Evolutionary conservation across 2,329 filamentous ascomycete genomes (phyloP).

Genomic region (Penicillium aurantiogriseum): DNA sequence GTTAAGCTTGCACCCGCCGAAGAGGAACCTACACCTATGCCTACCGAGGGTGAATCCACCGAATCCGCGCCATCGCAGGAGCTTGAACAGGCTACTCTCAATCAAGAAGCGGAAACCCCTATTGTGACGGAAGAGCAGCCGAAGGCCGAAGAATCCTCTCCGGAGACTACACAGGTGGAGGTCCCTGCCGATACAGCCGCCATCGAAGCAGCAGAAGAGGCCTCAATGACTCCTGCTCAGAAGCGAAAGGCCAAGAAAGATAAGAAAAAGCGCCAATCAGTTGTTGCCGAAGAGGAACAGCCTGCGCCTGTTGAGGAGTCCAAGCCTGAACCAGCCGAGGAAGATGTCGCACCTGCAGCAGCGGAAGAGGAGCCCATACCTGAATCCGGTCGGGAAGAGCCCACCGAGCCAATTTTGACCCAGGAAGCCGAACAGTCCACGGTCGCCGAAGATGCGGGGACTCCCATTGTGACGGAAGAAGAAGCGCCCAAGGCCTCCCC

Average conservation of each 20-base stretch:
- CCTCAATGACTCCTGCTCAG: slow-evolving; percentile 17
- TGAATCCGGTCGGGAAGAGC: not conserved
- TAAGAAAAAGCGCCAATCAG: slow-evolving; percentile 24
- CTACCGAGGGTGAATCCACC: not conserved
- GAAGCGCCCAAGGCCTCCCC: not conserved
- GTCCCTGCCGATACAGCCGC: not conserved
- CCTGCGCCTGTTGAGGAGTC: not conserved
- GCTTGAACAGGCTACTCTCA: not conserved
- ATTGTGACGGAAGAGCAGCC: slow-evolving; percentile 1
- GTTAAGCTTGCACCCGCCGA: not conserved
- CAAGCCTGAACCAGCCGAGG: not conserved
- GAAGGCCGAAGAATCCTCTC: not conserved
- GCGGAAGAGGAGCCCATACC: not conserved
- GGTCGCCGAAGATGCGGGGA: not conserved
- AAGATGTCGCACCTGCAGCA: not conserved
- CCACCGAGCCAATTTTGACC: not conserved
- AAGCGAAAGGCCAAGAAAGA: slow-evolving; percentile 24
- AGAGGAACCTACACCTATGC: not conserved
- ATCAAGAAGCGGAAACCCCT: not conserved
- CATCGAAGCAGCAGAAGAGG: slow-evolving; percentile 1
- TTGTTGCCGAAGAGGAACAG: slow-evolving; percentile 1
- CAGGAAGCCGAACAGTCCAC: not conserved
- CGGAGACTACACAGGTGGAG: slow-evolving; percentile 1
- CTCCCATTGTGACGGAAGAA: slow-evolving; percentile 2
- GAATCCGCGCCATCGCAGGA: not conserved